Conservation (phyloP, 495 filamentous ascomycete genomes). For the Aspergillus leporis region DNA sequence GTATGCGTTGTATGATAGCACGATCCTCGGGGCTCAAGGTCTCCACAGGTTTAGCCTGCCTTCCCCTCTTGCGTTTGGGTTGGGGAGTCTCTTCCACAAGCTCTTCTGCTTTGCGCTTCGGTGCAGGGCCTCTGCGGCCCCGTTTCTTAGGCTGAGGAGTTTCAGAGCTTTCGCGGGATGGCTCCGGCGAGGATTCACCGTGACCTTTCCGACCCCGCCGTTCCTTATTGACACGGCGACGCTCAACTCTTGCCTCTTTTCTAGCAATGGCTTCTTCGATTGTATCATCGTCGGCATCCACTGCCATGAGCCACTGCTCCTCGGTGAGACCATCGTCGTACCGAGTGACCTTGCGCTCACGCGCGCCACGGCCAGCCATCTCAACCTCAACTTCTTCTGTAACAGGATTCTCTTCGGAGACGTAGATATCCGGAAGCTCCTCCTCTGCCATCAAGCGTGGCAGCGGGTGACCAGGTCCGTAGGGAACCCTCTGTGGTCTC, state of each 20-base stretch:
- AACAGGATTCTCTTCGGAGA: slow-evolving; percentile 82
- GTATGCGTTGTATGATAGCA: slow-evolving; percentile 66
- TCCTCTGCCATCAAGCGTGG: slow-evolving; percentile 83
- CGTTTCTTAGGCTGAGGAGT: slow-evolving; percentile 66
- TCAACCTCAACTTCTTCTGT: slow-evolving; percentile 74
- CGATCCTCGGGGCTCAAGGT: slow-evolving; percentile 51
- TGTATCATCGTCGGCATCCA: slow-evolving; percentile 92
- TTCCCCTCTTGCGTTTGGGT: slow-evolving; percentile 78
- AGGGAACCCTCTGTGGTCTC: slow-evolving; percentile 58
- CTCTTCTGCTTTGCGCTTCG: slow-evolving; percentile 86
- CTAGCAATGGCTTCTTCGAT: slow-evolving; percentile 91
- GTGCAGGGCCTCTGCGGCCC: slow-evolving; percentile 69
- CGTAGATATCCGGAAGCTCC: slow-evolving; percentile 91
- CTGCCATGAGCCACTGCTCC: slow-evolving; percentile 91
- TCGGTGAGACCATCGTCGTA: slow-evolving; percentile 98
- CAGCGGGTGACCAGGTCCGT: slow-evolving; percentile 65
- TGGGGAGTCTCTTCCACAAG: slow-evolving; percentile 72
- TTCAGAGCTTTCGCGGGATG: slow-evolving; percentile 78
- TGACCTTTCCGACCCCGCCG: slow-evolving; percentile 52
- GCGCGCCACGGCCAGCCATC: slow-evolving; percentile 81
- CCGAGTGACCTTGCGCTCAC: slow-evolving; percentile 88
- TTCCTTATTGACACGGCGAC: slow-evolving; percentile 71
- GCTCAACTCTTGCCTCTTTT: slow-evolving; percentile 80
- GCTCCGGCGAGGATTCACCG: slow-evolving; percentile 72
- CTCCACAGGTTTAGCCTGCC: slow-evolving; percentile 64